Conservation (phyloP, 768 basidiomycete species). For the Suillus luteus region DNA sequence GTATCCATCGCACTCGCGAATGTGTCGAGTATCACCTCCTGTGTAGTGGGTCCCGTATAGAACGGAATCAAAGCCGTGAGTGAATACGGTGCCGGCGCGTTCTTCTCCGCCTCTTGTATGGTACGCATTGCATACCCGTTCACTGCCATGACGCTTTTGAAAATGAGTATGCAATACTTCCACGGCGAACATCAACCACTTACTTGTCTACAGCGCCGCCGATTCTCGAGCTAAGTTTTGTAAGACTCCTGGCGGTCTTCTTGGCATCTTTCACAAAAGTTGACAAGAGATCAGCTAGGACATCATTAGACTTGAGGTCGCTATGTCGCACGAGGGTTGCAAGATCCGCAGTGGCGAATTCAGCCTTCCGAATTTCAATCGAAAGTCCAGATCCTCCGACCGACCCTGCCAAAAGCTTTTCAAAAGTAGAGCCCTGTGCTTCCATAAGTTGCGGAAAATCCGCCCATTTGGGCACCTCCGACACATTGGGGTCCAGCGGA, state of each 20-base stretch:
- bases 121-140: constrained; percentile 69
- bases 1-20: constrained; percentile 67
- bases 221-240: constrained; percentile 65
- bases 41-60: constrained; percentile 34
- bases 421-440: constrained; percentile 62
- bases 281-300: constrained; percentile 50
- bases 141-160: constrained; percentile 36
- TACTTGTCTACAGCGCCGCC: constrained; percentile 75
- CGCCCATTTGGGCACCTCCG: constrained; percentile 42
- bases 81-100: constrained; percentile 27
- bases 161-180: neutral
- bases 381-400: constrained; percentile 61
- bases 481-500: constrained; percentile 12
- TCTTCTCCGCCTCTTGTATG: constrained; percentile 44
- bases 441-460: constrained; percentile 65
- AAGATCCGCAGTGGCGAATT: constrained; percentile 75
- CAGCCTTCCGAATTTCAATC: constrained; percentile 71
- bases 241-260: constrained; percentile 57
- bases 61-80: constrained; percentile 45
- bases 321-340: constrained; percentile 63
- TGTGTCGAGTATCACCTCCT: constrained; percentile 50
- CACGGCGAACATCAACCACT: constrained; percentile 24
- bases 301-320: constrained; percentile 60
- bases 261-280: constrained; percentile 65
- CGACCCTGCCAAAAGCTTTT: constrained; percentile 60